Evolutionary conservation across 805 yeast species (phyloP).

Genomic region (Ogataea henricii): DNA sequence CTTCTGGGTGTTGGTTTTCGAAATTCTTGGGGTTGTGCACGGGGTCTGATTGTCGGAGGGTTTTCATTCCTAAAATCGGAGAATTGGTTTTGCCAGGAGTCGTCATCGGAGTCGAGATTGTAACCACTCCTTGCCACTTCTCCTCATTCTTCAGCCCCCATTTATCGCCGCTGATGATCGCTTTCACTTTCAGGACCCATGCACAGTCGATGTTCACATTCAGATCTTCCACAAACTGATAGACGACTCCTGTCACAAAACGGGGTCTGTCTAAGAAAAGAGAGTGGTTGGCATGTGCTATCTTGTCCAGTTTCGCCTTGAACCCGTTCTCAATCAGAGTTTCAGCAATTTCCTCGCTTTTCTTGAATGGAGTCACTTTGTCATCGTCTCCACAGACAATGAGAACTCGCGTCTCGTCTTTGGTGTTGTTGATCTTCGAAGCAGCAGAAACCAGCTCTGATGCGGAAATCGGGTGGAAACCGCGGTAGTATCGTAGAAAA

Average conservation of each 20-base stretch:
- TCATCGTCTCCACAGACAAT: constrained; percentile 63
- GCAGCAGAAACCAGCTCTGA: constrained; percentile 47
- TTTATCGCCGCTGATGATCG: constrained; percentile 65
- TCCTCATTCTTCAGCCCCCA: constrained; percentile 79
- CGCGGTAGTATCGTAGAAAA: constrained; percentile 54
- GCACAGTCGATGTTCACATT: constrained; percentile 59
- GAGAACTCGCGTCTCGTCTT: constrained; percentile 44
- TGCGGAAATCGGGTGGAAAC: constrained; percentile 46
- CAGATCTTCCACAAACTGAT: constrained; percentile 54
- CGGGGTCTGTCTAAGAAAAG: constrained; percentile 65
- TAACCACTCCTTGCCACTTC: constrained; percentile 63
- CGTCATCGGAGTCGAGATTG: constrained; percentile 48
- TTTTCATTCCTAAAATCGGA: constrained; percentile 71
- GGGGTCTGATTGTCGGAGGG: constrained; percentile 63
- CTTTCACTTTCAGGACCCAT: constrained; percentile 69
- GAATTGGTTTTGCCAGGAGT: constrained; percentile 36
- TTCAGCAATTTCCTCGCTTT: constrained; percentile 35
- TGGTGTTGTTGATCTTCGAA: constrained; percentile 37
- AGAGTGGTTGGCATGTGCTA: constrained; percentile 64
- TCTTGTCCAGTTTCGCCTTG: constrained; percentile 38
- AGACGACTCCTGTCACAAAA: constrained; percentile 58
- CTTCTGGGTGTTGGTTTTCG: constrained; percentile 51
- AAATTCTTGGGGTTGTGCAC: constrained; percentile 58
- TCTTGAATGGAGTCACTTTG: constrained; percentile 47
- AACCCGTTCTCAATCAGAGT: constrained; percentile 32